Percentiles rank a stretch among this genome's conserved stretches.
Evolutionary conservation across 169 alveolate species (phyloP).

Genomic region (Perkinsus marinus): DNA sequence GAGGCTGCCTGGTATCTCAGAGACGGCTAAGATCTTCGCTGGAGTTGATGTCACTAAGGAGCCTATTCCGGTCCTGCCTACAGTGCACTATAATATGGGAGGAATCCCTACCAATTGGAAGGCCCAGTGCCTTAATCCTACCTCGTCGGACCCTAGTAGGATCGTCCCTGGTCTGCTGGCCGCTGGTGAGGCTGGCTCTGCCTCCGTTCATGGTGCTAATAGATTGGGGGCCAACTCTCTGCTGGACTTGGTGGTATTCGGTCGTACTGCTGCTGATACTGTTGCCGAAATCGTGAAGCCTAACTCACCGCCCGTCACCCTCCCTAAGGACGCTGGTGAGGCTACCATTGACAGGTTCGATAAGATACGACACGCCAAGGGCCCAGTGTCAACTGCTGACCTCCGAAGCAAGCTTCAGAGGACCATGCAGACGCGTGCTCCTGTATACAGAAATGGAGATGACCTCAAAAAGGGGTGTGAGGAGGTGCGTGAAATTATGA

Average conservation of each 20-base stretch:
- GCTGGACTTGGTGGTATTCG: constrained; percentile 88
- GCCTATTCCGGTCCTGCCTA: constrained; percentile 92
- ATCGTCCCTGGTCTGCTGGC: constrained; percentile 82
- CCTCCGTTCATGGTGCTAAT: constrained; percentile 98
- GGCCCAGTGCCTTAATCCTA: constrained; percentile 52
- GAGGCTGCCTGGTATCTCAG: constrained; percentile 91
- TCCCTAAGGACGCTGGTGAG: constrained; percentile 58
- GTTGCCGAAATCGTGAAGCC: constrained; percentile 69
- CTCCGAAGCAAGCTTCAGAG: constrained; percentile 58
- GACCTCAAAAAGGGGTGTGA: constrained; percentile 68
- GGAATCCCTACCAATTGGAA: constrained; percentile 95
- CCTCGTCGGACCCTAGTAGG: constrained; percentile 31
- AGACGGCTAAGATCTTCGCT: constrained; percentile 90
- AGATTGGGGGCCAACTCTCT: constrained; percentile 94
- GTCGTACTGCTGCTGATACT: constrained; percentile 86
- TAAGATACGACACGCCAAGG: constrained; percentile 52
- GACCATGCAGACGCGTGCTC: constrained; percentile 88
- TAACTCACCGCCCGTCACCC: constrained; percentile 21
- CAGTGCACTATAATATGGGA: constrained; percentile 99
- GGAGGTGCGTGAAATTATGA: constrained; percentile 50
- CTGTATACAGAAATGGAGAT: constrained; percentile 81
- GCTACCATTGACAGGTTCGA: constrained; percentile 55
- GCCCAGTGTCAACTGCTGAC: constrained; percentile 58
- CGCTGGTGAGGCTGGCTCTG: constrained; percentile 95
- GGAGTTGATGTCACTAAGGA: constrained; percentile 84